A percentile compares a stretch with the other conserved stretches of the same genome.
Conservation (phyloP, 1,139 yeast species). For the Torulaspora pretoriensis region DNA sequence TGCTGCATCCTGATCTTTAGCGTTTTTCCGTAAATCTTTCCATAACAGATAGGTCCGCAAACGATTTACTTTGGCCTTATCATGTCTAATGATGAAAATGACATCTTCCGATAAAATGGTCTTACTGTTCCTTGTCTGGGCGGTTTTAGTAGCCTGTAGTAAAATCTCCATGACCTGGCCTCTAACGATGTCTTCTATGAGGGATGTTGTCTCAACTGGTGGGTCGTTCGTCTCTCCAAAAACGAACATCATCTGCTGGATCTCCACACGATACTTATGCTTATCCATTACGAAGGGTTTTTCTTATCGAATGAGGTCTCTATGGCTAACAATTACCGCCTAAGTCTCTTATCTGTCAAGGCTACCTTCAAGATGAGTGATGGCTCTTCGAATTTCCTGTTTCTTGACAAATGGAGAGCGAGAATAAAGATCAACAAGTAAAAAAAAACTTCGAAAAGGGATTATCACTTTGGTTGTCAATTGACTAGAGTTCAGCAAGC, state of each 20-base stretch:
- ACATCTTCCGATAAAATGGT: constrained; percentile 90
- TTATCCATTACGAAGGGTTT: constrained; percentile 40
- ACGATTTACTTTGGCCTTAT: constrained; percentile 89
- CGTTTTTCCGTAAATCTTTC: constrained; percentile 97
- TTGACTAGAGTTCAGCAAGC: not conserved
- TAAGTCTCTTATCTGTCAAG: not conserved
- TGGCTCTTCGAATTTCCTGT: constrained; percentile 4
- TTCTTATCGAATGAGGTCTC: not conserved
- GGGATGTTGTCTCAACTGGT: constrained; percentile 81
- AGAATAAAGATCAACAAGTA: not conserved
- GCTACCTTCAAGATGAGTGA: not conserved
- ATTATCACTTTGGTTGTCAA: not conserved
- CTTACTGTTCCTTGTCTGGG: constrained; percentile 75
- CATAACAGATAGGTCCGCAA: constrained; percentile 87
- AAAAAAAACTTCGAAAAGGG: not conserved
- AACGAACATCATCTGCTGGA: constrained; percentile 98
- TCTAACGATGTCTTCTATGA: constrained; percentile 91
- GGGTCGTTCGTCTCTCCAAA: constrained; percentile 94
- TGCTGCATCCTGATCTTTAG: constrained; percentile 88
- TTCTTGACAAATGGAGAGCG: not conserved
- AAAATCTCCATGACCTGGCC: constrained; percentile 90
- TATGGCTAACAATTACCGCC: not conserved
- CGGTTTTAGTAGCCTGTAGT: constrained; percentile 75
- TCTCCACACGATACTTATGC: constrained; percentile 76
- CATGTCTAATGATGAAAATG: constrained; percentile 87